These are phyloP conservation scores for Phialocephala sp. DNA, from an alignment of 2,329 filamentous ascomycete genomes.

Conservation along the genomic window DNA sequence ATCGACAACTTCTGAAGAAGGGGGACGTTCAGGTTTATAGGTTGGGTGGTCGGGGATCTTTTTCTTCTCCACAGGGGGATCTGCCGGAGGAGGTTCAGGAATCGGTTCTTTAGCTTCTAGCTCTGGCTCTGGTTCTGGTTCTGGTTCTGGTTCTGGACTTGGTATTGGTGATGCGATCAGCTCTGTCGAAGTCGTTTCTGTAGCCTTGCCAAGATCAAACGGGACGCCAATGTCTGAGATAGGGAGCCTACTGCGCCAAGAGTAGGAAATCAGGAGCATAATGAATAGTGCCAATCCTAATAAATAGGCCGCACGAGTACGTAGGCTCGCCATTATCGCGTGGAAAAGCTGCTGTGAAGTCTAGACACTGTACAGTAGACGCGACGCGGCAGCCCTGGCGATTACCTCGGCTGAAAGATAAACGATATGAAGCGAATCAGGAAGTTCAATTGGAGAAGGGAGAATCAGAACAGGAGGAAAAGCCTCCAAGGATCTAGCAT, in stretches of 20 bases:
- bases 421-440: background rate
- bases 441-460: background rate
- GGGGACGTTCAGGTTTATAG: constrained; percentile 12
- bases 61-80: background rate
- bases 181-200: background rate
- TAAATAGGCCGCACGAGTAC: background rate
- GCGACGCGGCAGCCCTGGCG: background rate
- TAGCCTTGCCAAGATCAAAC: background rate
- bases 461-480: background rate
- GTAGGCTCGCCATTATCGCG: constrained; percentile 5
- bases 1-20: constrained; percentile 21
- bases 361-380: background rate
- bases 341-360: background rate
- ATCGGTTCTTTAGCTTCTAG: background rate
- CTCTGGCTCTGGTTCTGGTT: constrained; percentile 7
- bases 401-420: background rate
- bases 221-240: background rate
- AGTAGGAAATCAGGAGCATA: background rate
- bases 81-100: too few relatives aligned
- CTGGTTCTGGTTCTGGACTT: background rate
- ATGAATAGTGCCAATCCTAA: background rate
- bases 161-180: background rate
- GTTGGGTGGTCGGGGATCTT: constrained; percentile 1
- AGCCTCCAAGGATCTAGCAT: background rate
- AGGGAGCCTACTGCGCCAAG: background rate